Evolutionary conservation across 2,329 filamentous ascomycete species (phyloP).

Genomic region (Hypoxylon sp.): DNA sequence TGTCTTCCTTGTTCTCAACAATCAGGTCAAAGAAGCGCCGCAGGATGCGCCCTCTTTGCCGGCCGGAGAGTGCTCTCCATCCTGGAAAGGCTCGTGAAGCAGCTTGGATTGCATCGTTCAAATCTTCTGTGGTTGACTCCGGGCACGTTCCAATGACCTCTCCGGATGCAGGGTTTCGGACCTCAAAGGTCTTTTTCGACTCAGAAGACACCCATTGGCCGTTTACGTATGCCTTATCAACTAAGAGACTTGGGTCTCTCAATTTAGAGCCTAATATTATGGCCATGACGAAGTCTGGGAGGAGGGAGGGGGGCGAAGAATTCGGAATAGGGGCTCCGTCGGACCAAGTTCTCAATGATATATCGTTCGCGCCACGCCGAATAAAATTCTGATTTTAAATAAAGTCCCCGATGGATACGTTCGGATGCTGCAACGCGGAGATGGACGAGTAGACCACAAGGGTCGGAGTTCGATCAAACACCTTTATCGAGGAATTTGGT

Average conservation of each 20-base stretch:
- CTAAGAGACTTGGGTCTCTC: conserved; percentile 73
- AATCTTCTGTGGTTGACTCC: conserved; percentile 76
- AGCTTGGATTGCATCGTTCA: conserved; percentile 76
- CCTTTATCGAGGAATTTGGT: too few species aligned
- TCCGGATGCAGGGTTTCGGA: conserved; percentile 77
- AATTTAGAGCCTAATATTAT: conserved; percentile 52
- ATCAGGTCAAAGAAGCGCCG: conserved; percentile 74
- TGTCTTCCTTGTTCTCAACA: conserved; percentile 73
- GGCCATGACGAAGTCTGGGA: conserved; percentile 11
- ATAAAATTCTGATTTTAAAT: too few species aligned
- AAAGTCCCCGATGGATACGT: too few species aligned
- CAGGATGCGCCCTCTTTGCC: conserved; percentile 70
- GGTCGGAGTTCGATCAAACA: too few species aligned
- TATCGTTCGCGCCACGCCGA: too few species aligned
- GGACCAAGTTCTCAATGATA: too few species aligned
- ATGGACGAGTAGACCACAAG: too few species aligned
- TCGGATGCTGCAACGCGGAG: too few species aligned
- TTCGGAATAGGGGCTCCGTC: too few species aligned
- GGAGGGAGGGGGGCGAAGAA: too few species aligned
- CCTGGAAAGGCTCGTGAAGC: conserved; percentile 72
- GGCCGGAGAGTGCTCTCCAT: conserved; percentile 70
- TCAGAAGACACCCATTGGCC: conserved; percentile 79
- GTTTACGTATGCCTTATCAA: conserved; percentile 71
- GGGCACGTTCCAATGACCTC: conserved; percentile 77
- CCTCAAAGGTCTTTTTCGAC: conserved; percentile 79